Evolutionary conservation across 176 grass and related monocot genomes (phyloP).

Genomic region (Lolium multiflorum): DNA sequence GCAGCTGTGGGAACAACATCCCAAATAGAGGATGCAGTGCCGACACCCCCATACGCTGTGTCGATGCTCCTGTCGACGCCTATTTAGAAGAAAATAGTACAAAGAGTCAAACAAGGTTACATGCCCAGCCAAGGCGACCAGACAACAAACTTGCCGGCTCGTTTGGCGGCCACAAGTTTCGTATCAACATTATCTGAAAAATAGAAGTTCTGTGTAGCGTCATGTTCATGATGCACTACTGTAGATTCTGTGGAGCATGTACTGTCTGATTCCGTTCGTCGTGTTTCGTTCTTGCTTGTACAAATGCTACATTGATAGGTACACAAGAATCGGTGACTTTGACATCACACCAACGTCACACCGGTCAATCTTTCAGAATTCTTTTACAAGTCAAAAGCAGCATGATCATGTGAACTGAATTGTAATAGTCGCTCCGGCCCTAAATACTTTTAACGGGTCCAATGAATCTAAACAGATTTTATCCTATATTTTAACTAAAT

Average conservation of each 20-base stretch:
- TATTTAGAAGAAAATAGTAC: too few relatives aligned
- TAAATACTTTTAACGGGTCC: too few relatives aligned
- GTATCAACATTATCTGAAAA: too few relatives aligned
- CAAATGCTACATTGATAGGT: not conserved
- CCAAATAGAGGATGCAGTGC: too few relatives aligned
- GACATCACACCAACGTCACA: not conserved
- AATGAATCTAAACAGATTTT: too few relatives aligned
- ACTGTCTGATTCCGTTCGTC: not conserved
- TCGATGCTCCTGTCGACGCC: too few relatives aligned
- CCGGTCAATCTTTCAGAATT: not conserved
- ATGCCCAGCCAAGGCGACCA: too few relatives aligned
- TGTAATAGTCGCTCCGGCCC: not conserved
- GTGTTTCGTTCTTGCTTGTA: not conserved
- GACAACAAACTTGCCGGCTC: not conserved
- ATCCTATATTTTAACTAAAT: too few relatives aligned
- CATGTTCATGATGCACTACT: not conserved
- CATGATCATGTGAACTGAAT: conserved; percentile 2
- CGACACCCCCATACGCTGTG: too few relatives aligned
- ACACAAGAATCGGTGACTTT: not conserved
- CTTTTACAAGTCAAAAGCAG: not conserved
- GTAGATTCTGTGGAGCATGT: conserved; percentile 19
- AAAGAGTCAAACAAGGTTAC: too few relatives aligned
- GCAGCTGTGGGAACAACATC: too few relatives aligned
- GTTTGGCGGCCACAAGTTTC: not conserved
- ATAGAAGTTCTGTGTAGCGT: not conserved